A percentile compares a stretch with the other conserved stretches of the same genome.
phyloP scores from a whole-genome alignment of 495 filamentous ascomycete genomes.

The Lineolata rhizophorae region DNA sequence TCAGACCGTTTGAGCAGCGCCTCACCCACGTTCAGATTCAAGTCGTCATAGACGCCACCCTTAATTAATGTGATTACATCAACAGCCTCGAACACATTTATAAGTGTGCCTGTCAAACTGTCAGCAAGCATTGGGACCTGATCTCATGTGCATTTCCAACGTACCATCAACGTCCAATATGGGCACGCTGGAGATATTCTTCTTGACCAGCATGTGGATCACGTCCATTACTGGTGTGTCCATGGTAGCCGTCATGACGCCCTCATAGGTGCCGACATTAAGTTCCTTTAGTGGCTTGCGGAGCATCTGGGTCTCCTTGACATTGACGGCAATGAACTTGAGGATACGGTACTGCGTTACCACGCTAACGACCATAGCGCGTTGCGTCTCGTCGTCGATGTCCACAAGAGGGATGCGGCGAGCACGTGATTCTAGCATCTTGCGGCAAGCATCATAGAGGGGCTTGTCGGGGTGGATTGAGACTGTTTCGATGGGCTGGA shows the following conservation, averaged over 20 bases:
- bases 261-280: constrained; percentile 64
- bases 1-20: constrained; percentile 71
- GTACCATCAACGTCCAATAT: constrained; percentile 39
- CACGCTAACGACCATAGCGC: constrained; percentile 85
- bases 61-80: constrained; percentile 94
- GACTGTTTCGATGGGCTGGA: constrained; percentile 79
- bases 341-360: constrained; percentile 96
- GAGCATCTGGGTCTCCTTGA: constrained; percentile 69
- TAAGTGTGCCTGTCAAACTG: constrained; percentile 51
- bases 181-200: constrained; percentile 85
- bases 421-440: constrained; percentile 82
- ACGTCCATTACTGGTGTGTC: constrained; percentile 87
- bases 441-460: constrained; percentile 84
- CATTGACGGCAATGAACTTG: constrained; percentile 97
- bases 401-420: constrained; percentile 89
- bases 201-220: constrained; percentile 79
- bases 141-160: constrained; percentile 2
- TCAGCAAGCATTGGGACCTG: too few relatives aligned
- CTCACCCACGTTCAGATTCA: constrained; percentile 71
- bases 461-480: constrained; percentile 77
- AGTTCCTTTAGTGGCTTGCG: constrained; percentile 73
- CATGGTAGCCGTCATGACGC: constrained; percentile 69
- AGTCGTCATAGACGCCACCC: constrained; percentile 76
- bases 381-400: constrained; percentile 79
- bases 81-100: constrained; percentile 96